These are phyloP conservation scores for Phlebopus sp. DNA, from an alignment of 1,284 basidiomycete species.

Conservation along the genomic window DNA sequence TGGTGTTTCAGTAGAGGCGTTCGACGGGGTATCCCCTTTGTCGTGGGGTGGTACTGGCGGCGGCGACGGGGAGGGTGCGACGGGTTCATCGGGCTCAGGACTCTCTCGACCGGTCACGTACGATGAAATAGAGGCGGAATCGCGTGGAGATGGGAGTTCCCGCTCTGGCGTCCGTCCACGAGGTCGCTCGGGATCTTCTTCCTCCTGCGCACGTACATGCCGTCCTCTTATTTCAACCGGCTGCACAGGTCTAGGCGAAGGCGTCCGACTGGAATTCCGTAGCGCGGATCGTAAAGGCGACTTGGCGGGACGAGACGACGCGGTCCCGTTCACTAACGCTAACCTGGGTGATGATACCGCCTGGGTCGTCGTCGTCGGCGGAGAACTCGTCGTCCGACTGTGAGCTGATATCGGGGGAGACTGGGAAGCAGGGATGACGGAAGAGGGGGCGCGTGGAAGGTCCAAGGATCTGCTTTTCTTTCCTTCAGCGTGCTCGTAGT, in stretches of 20 bases:
- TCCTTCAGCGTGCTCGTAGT: neutral
- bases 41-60: slow-evolving; percentile 4
- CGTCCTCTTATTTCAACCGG: slow-evolving; percentile 16
- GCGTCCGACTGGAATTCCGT: slow-evolving; percentile 48
- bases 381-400: slow-evolving; percentile 3
- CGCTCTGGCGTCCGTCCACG: slow-evolving; percentile 7
- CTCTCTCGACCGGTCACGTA: slow-evolving; percentile 60
- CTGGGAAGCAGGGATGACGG: slow-evolving; percentile 26
- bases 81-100: slow-evolving; percentile 33
- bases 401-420: neutral
- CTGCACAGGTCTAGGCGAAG: slow-evolving; percentile 22
- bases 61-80: slow-evolving; percentile 17
- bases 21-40: slow-evolving; percentile 15
- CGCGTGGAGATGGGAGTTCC: slow-evolving; percentile 10
- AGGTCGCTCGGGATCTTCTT: slow-evolving; percentile 1
- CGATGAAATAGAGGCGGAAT: slow-evolving; percentile 42
- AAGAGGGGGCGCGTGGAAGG: slow-evolving; percentile 40
- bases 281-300: slow-evolving; percentile 63
- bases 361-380: neutral
- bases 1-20: slow-evolving; percentile 13
- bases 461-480: slow-evolving; percentile 20
- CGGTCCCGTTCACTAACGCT: neutral
- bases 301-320: slow-evolving; percentile 31
- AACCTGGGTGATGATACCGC: neutral
- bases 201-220: slow-evolving; percentile 12